These are phyloP conservation scores for Protostelium mycophagum DNA, from an alignment of 78 protist genomes.

Conservation along the genomic window DNA sequence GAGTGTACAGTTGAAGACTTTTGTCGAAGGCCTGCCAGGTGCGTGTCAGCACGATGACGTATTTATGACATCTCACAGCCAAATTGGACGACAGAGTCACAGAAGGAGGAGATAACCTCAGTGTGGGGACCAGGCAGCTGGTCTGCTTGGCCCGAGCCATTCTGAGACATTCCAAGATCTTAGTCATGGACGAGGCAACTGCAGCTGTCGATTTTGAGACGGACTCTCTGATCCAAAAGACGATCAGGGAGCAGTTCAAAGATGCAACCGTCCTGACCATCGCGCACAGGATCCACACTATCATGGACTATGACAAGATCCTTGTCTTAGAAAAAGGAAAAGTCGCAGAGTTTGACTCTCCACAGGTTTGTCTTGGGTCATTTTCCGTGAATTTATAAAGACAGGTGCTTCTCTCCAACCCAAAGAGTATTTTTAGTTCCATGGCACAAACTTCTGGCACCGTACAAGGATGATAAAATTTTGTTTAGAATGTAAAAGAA, in stretches of 20 bases:
- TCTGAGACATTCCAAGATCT: conserved; percentile 33
- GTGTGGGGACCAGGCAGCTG: conserved; percentile 92
- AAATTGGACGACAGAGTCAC: not conserved
- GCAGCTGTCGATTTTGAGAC: conserved; percentile 81
- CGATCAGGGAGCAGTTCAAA: conserved; percentile 48
- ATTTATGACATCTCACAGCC: not conserved
- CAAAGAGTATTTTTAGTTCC: conserved; percentile 23
- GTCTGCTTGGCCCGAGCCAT: conserved; percentile 88
- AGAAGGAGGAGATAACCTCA: conserved; percentile 80
- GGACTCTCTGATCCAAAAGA: conserved; percentile 77
- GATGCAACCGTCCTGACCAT: conserved; percentile 69
- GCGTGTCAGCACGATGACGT: not conserved
- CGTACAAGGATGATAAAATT: not conserved
- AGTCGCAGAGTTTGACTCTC: conserved; percentile 51
- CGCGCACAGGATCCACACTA: conserved; percentile 91
- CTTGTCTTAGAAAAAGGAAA: conserved; percentile 62
- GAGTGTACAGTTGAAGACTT: conserved; percentile 45
- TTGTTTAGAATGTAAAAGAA: not conserved
- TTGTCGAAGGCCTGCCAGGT: conserved; percentile 11
- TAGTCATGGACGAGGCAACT: conserved; percentile 89
- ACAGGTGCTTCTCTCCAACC: conserved; percentile 3
- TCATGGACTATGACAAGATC: conserved; percentile 74
- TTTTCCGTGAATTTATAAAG: no score
- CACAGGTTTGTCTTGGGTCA: no score
- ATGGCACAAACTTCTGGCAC: conserved; percentile 30